Base-by-base conservation (phyloP, 2,329 filamentous ascomycete species). In the Alternaria gaisen region DNA sequence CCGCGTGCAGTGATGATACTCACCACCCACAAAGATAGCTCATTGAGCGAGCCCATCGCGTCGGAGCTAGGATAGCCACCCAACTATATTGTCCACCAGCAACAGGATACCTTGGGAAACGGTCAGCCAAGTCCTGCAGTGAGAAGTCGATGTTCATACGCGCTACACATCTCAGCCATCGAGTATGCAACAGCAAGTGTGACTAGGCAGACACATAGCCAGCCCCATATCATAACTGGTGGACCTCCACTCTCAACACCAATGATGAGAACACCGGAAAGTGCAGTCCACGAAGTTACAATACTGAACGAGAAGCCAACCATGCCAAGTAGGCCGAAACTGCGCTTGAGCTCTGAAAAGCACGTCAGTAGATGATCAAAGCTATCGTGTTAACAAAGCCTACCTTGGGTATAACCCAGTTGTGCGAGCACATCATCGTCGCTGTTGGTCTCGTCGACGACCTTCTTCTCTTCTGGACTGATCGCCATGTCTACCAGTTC, bases 301-400 rank as follows among this genome's bases (percentile, higher is more conserved):
- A 88, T 85, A 58, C 81, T 83, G 72, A 88, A 88, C 46, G 81
- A 83, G 74, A 88, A 88, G 1, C 84, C 86, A 34, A 88, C 80
- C 84, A 88, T 88, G 36, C 85, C 85, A 28, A 87, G 65, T 6
- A 87, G 72, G 10, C 83, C 80, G 65, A 87, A 88, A 9, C 80
- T 84, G 9, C 85, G 83, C 70, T 86, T 86, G 65, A 88, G 80
- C 72, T 88, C 85, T 85, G 55, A 3, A 30, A n/a, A 42, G 3
- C 12, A 16, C 7, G 20, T 56, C 26, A 60, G 53, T 26, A 26
- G 10, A 14, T 20, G 11, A 28, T n/a, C 10, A 12, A 4, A 11
- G 18, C 20, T 43, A 3, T 22, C 5, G 12, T 22, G 6, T 14
- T 20, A 1, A 36, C 11, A 6, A 22, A 9, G 28, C 62, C 26